Base-by-base conservation (phyloP, 768 basidiomycete species). In the Tephrocybe sp. region DNA sequence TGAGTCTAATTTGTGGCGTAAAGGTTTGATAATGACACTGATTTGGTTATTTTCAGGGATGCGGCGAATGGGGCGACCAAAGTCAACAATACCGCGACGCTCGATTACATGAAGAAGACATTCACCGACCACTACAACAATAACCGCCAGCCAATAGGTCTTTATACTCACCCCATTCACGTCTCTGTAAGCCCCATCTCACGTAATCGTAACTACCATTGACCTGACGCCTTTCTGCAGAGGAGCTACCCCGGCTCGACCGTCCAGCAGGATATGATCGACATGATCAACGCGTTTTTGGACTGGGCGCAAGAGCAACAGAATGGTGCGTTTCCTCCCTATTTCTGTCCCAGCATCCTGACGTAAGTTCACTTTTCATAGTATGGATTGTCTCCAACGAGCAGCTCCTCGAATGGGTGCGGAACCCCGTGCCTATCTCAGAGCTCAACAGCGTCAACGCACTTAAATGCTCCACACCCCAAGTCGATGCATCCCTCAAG, bases 141-240 rank as follows among this genome's bases (percentile, higher is more conserved):
- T 45, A 88, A 88, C 61, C 77, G 88, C 12, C 87, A 89, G 62
- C 90, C 90, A 0, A 81, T 91, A 51, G 90, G 90, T 39, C 72
- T 91, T 23, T 92, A 90, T 65, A 86, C 86, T 1, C 90, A 92
- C 65, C 88, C 88, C 25, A 86, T 91, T 62, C 87, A 90, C 70
- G 63, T 88, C 41, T 79, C 86, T 34, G 83, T 82, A 50, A 46
- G 76, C 63, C 9, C 3, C 25, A 1, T 3, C 3, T 25, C 18
- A 8, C 42, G n/a, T n/a, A n/a, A n/a, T 2, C 3, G 15, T 9
- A 21, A 1, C 4, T 43, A 24, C 8, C 1, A 24, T 12, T 21
- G 3, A 26, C 5, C 30, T 40, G 4, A 56, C n/a, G 10, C 20
- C 2, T 23, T n/a, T 47, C 14, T 48, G 12, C 56, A 75, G 81